Evolutionary conservation across 139 green algal species (phyloP), one percentile per base, ranked within the genome.

Genomic region (Nannochloris sp.): DNA sequence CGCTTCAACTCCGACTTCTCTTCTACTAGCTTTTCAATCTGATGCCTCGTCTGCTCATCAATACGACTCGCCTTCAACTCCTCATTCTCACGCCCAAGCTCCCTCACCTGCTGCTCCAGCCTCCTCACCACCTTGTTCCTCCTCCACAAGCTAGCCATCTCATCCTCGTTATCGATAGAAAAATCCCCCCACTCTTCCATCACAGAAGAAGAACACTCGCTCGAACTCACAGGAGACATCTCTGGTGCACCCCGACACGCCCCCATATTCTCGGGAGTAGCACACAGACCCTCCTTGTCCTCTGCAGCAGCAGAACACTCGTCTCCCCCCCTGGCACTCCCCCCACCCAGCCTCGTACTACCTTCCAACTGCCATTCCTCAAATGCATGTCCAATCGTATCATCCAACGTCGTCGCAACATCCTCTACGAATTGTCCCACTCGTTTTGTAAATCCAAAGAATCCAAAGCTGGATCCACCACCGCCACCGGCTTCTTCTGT

Each of bases 1-100:
- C 73, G 63, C 44, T 66, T 72, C 55, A 84, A 61, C 16, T 61
- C 44, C 1, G 76, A 63, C 43, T 84, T 84, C 67, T 84, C 78
- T 53, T 53, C 25, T 56, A 84, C 46, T n/a, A 84, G 59, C 10
- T 60, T 67, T 50, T 85, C 72, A 62, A 84, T 66, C 65, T 84
- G 78, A 23, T 6, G 29, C 26, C 62, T 53, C 31, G 69, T 56
- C 46, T 74, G 65, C 20, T 65, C 31, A 59, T 25, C 16, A 45
- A 45, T 40, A 16, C 33, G 33, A 40, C 11, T 17, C 51, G 45
- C 59, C 16, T 65, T 51, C 11, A 60, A 31, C 13, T 60, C 59
- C 8, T 58, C 31, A 23, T 30, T 37, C 55, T 30, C 31, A 13
- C 23, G 14, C 43, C 0, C 13, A n/a, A 56, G 31, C 37, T 49